These are phyloP conservation scores for Dryadomyces quercus-mongolicae DNA, from an alignment of 2,329 filamentous ascomycete genomes.

Conservation along the genomic window DNA sequence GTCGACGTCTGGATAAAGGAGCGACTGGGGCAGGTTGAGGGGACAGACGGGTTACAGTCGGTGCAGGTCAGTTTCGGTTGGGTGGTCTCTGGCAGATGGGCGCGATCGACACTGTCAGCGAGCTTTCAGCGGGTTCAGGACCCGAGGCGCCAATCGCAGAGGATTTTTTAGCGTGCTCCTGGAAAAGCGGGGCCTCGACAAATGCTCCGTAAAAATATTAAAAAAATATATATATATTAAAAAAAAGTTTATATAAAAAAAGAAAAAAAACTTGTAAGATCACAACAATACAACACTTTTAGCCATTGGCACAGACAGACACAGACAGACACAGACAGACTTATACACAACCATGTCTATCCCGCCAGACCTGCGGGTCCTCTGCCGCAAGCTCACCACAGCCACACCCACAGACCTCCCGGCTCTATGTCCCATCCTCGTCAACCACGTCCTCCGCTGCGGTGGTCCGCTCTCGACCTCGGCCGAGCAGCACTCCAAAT, in stretches of 20 bases:
- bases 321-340: too few species aligned
- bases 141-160: not conserved
- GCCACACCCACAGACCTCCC: slow-evolving; percentile 64
- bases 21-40: not conserved
- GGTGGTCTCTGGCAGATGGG: too few species aligned
- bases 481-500: slow-evolving; percentile 45
- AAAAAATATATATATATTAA: not conserved
- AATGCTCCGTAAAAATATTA: not conserved
- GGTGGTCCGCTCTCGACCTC: slow-evolving; percentile 48
- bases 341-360: slow-evolving; percentile 22
- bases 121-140: too few species aligned
- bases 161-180: not conserved
- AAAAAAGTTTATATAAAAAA: not conserved
- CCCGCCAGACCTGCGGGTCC: slow-evolving; percentile 47
- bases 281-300: too few species aligned
- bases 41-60: not conserved
- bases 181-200: too few species aligned
- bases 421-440: slow-evolving; percentile 57
- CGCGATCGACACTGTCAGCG: too few species aligned
- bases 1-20: not conserved
- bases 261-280: not conserved
- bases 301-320: too few species aligned
- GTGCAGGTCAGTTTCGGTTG: not conserved
- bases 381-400: slow-evolving; percentile 59
- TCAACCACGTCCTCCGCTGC: slow-evolving; percentile 45